Base-by-base conservation (phyloP, 805 yeast species). In the Isabelozyma rhagii region DNA sequence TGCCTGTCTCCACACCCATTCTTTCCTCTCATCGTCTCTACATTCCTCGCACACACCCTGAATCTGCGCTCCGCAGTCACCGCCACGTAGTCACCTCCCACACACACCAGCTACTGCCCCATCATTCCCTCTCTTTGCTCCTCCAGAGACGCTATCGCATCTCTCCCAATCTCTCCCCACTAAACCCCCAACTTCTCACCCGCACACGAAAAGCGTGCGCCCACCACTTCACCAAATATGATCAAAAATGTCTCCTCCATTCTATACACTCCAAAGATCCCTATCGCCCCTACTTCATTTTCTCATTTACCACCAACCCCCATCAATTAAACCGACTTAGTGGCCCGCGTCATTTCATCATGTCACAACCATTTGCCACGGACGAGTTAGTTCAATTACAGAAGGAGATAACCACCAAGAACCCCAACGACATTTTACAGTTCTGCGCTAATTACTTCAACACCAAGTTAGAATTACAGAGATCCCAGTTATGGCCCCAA, bases 391-490 rank as follows among this genome's bases (percentile, higher is more conserved):
- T 79, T 57, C 81, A 76, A 53, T 82, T 86, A 62, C 85, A 83
- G 64, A 78, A 75, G 60, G 87, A 83, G 60, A 65, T 73, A 47
- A 55, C 61, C 44, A 59, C 71, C 40, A 70, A 73, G 54, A 80
- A 84, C 57, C 96, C 96, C 1, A 61, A 72, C 11, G 93, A 87
- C 60, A 71, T 87, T 10, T 64, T 88, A 50, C 91, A 87, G 61
- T 88, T 87, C 68, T 85, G 92, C 59, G 85, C 88, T 49, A 80
- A 83, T 66, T 85, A 84, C 66, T 88, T 88, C 71, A 80, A 79
- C 60, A 64, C 74, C 45, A 80, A 84, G 51, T 69, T 87, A 51
- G 84, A 82, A 55, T 76, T 78, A 29, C 88, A 85, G 60, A 75
- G 88, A 61, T 60, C 72, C 28, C 75, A 73, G 39, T 67, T 78